Evolutionary conservation across 163 green algal genomes (phyloP), one percentile per base, ranked within the genome.

Genomic region (Scenedesmus sp.): DNA sequence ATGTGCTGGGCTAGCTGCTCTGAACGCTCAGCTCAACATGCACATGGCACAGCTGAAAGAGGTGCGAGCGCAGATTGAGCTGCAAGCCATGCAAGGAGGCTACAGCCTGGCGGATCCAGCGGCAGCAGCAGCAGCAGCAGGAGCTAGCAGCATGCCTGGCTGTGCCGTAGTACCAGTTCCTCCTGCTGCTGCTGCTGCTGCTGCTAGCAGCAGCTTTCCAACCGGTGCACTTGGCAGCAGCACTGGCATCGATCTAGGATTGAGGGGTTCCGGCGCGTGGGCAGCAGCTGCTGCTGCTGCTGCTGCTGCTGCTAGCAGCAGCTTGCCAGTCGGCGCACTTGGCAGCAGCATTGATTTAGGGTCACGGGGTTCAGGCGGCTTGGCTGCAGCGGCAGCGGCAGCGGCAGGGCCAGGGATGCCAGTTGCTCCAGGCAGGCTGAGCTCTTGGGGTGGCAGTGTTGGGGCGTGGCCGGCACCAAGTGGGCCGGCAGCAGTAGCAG

Each of bases 31-130:
- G 61, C 84, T 89, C 2, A 68, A 61, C 37, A 44, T 46, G 61
- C 84, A 82, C 37, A 43, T 89, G 61, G 24, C 35, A 24, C 84
- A 89, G 43, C 24, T 89, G 61, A 81, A 46, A 15, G 35, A 89
- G 40, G 18, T 82, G 10, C 15, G 65, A 35, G 22, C 18, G 9
- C 84, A 89, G 43, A 46, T 89, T 30, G 84, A 82, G 84, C 9
- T 56, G 7, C 82, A 87, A 35, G 82, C 53, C 4, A 37, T 37
- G 33, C 82, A 87, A 24, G 82, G 53, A 13, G 33, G 33, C 72
- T 12, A 51, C 37, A 46, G 18, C 72, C 16, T 81, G 72, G 1
- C 15, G 30, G 35, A 46, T 16, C 16, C 72, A 49, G 65, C 65
- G 24, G 20, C 37, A 43, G 82, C 82, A 78, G 51, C 51, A 73